Percentiles rank a stretch among this genome's conserved stretches.
phyloP scores from a whole-genome alignment of 2,329 filamentous ascomycete genomes.

The Aureobasidium leucospermi region DNA sequence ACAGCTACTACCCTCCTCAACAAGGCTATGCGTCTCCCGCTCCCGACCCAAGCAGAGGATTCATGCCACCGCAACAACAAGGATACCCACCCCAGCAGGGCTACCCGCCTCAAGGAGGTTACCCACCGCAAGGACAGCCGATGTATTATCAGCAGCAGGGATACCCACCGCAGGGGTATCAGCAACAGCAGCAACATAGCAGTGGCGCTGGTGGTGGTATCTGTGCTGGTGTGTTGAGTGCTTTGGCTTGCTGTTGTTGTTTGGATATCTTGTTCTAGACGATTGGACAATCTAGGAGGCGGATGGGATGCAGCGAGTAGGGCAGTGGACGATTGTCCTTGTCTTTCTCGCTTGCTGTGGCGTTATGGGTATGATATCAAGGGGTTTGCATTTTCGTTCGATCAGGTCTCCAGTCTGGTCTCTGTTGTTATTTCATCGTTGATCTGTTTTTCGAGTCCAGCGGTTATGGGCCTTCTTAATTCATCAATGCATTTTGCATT shows the following conservation, averaged over 20 bases:
- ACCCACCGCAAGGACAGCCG: constrained; percentile 24
- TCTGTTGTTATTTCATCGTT: too few relatives aligned
- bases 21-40: constrained; percentile 16
- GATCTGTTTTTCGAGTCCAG: too few relatives aligned
- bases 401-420: too few relatives aligned
- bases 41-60: constrained; percentile 15
- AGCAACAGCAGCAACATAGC: constrained; percentile 27
- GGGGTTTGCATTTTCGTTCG: too few relatives aligned
- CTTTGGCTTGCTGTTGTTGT: constrained; percentile 44
- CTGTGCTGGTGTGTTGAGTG: constrained; percentile 41
- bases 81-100: not conserved
- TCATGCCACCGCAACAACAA: constrained; percentile 16
- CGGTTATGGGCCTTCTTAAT: too few relatives aligned
- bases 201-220: constrained; percentile 27
- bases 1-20: constrained; percentile 15
- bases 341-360: too few relatives aligned
- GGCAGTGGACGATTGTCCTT: too few relatives aligned
- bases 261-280: constrained; percentile 37
- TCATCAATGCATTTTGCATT: too few relatives aligned
- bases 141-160: constrained; percentile 34
- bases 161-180: constrained; percentile 31
- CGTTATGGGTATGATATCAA: too few relatives aligned
- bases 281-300: not conserved
- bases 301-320: too few relatives aligned
- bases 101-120: constrained; percentile 14